These are phyloP conservation scores for Paulinella micropora DNA, from an alignment of 78 protist species.

Conservation along the genomic window DNA sequence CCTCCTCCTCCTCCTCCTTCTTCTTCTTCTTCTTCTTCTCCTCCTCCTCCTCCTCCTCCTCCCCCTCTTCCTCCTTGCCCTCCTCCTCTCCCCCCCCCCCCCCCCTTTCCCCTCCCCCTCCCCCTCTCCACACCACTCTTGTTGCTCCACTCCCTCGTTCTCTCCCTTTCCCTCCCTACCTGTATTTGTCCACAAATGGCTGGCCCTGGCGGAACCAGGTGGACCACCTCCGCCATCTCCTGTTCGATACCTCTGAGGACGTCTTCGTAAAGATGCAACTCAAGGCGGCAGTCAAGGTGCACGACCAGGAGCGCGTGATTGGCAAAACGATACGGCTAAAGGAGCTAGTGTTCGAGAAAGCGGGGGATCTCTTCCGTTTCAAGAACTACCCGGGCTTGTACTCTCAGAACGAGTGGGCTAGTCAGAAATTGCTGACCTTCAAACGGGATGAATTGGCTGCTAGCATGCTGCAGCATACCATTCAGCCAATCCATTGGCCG, in stretches of 20 bases:
- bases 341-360: background rate
- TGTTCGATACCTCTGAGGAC: background rate
- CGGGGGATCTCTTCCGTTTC: background rate
- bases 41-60: too few relatives aligned
- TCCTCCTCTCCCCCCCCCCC: too few relatives aligned
- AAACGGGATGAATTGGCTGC: background rate
- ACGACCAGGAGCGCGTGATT: background rate
- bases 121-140: too few relatives aligned
- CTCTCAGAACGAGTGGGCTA: background rate
- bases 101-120: too few relatives aligned
- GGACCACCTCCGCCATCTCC: too few relatives aligned
- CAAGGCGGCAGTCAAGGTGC: background rate
- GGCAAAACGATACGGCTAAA: background rate
- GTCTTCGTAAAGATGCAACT: slow-evolving; percentile 5
- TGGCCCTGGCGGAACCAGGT: too few relatives aligned
- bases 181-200: too few relatives aligned
- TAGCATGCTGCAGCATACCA: background rate
- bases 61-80: too few relatives aligned
- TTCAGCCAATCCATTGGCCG: background rate
- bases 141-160: too few relatives aligned
- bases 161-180: too few relatives aligned
- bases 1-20: too few relatives aligned
- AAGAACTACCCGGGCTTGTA: background rate
- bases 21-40: too few relatives aligned
- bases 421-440: background rate